Percentiles rank a stretch among this genome's conserved stretches.
Conservation (phyloP, 2,329 filamentous ascomycete species). For the Periconia digitata region DNA sequence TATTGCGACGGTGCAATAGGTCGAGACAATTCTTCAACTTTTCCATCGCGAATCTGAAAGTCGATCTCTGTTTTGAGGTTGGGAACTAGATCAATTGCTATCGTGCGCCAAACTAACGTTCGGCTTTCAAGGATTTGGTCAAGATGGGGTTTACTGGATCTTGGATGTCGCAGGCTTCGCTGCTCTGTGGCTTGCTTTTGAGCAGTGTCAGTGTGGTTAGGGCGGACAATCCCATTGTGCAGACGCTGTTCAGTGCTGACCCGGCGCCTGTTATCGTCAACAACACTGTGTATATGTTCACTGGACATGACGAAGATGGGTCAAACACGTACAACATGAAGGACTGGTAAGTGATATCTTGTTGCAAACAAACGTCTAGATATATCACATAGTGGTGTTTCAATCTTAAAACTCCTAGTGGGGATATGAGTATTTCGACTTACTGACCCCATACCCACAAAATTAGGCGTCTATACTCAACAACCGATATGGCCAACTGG, state of each 20-base stretch:
- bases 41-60: no score
- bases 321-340: constrained; percentile 15
- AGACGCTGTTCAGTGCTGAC: constrained; percentile 17
- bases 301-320: constrained; percentile 18
- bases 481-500: constrained; percentile 20
- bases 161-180: neutral
- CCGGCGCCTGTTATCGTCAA: constrained; percentile 18
- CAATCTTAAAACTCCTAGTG: no score
- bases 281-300: constrained; percentile 17
- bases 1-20: neutral
- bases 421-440: no score
- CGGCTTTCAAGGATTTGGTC: neutral
- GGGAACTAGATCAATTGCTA: no score
- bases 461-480: constrained; percentile 12
- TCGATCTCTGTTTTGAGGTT: no score
- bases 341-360: no score
- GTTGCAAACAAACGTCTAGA: no score
- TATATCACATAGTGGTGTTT: no score
- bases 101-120: no score
- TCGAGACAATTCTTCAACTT: neutral
- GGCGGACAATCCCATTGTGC: constrained; percentile 17
- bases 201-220: constrained; percentile 1
- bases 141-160: neutral
- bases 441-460: no score
- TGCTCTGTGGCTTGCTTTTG: neutral